Evolutionary conservation across 331 rosid genomes (phyloP).

Genomic region (Acacia concinna): DNA sequence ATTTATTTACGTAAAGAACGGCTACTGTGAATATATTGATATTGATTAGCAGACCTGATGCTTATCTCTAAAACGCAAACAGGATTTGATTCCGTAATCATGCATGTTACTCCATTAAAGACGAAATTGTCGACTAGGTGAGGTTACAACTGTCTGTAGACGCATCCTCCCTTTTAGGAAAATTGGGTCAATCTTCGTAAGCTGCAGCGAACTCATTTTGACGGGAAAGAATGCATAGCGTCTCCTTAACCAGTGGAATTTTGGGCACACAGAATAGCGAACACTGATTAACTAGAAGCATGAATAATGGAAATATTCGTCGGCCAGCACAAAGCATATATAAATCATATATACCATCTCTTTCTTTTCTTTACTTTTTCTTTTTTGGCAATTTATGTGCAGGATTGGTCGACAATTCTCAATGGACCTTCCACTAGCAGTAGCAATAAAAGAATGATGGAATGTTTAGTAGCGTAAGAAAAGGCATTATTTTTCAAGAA

Average conservation of each 20-base stretch:
- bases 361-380: no score
- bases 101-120: neutral
- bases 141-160: neutral
- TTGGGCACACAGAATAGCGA: neutral
- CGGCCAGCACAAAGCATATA: neutral
- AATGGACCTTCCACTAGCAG: constrained; percentile 35
- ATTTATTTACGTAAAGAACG: neutral
- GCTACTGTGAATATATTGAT: neutral
- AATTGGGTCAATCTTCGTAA: neutral
- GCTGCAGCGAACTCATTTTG: neutral
- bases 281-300: neutral
- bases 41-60: neutral
- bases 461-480: neutral
- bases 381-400: neutral
- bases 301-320: neutral
- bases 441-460: neutral
- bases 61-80: neutral
- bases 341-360: neutral
- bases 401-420: constrained; percentile 14
- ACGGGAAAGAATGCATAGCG: neutral
- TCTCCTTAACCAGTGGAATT: neutral
- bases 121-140: neutral
- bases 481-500: neutral
- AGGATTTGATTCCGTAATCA: neutral
- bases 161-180: neutral